These are phyloP conservation scores for Xylaria longipes DNA, from an alignment of 495 filamentous ascomycete species.

Conservation along the genomic window DNA sequence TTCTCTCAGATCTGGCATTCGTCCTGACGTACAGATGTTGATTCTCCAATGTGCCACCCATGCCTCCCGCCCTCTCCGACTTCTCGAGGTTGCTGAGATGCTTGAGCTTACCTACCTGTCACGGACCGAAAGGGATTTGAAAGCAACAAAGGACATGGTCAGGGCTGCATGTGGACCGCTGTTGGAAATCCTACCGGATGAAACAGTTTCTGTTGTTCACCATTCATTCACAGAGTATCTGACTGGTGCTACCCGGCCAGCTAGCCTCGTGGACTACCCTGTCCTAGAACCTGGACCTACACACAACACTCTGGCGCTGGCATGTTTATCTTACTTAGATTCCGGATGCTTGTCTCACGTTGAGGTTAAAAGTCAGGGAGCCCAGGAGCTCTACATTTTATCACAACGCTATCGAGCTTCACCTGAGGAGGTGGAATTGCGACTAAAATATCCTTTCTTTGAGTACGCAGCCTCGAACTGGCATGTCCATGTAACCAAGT, in stretches of 20 bases:
- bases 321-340: conserved; percentile 34
- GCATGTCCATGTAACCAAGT: conserved; percentile 31
- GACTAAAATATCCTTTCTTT: conserved; percentile 29
- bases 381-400: background rate
- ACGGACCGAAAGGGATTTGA: conserved; percentile 18
- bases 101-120: conserved; percentile 34
- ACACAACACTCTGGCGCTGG: conserved; percentile 35
- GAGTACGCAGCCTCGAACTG: conserved; percentile 38
- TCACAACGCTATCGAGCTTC: background rate
- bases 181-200: conserved; percentile 56
- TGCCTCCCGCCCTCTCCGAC: conserved; percentile 55
- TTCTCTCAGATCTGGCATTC: conserved; percentile 41
- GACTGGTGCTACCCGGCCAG: conserved; percentile 27
- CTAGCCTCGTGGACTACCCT: conserved; percentile 30
- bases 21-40: conserved; percentile 48
- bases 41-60: conserved; percentile 58
- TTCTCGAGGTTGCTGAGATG: conserved; percentile 55
- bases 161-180: conserved; percentile 54
- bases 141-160: conserved; percentile 37
- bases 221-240: conserved; percentile 64
- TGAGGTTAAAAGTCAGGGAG: background rate
- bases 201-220: conserved; percentile 57
- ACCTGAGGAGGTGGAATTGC: background rate
- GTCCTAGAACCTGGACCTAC: conserved; percentile 37
- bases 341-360: conserved; percentile 16